Conservation (phyloP, 148 eudicot genomes). For the Diospyros lotus region DNA sequence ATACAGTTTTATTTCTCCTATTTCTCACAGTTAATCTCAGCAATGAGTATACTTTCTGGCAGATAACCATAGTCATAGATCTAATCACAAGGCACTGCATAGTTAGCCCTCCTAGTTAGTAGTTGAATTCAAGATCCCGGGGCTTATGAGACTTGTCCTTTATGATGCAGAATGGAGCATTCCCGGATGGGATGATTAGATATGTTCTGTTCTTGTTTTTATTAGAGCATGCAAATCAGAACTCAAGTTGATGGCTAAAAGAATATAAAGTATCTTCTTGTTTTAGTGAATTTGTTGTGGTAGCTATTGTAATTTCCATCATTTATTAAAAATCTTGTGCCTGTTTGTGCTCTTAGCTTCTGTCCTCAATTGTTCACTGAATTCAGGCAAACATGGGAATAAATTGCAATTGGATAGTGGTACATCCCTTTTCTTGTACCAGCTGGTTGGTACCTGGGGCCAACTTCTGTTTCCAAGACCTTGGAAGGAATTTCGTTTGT, state of each 20-base stretch:
- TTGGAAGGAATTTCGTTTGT: constrained; percentile 94
- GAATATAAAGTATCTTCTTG: not conserved
- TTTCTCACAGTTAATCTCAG: not conserved
- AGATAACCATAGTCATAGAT: not conserved
- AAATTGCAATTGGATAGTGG: constrained; percentile 68
- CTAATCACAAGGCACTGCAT: not conserved
- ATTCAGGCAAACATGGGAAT: constrained; percentile 89
- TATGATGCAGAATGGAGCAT: not conserved
- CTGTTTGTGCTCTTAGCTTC: not conserved
- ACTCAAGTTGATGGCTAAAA: not conserved
- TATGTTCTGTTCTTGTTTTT: not conserved
- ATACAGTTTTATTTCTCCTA: not conserved
- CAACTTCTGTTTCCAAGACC: constrained; percentile 97
- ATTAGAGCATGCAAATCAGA: not conserved
- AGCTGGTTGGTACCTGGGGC: constrained; percentile 99
- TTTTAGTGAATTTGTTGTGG: not conserved
- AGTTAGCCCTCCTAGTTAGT: not conserved
- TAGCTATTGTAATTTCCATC: not conserved
- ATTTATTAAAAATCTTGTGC: not conserved
- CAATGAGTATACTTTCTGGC: not conserved
- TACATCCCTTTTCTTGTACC: constrained; percentile 76
- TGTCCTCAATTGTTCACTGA: constrained; percentile 15
- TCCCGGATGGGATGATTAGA: not conserved
- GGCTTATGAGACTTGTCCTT: not conserved
- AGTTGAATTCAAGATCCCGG: not conserved